Percentiles rank a stretch among this genome's conserved stretches.
Conservation (phyloP, 176 grass and related monocot species). For the Triticum urartu region DNA sequence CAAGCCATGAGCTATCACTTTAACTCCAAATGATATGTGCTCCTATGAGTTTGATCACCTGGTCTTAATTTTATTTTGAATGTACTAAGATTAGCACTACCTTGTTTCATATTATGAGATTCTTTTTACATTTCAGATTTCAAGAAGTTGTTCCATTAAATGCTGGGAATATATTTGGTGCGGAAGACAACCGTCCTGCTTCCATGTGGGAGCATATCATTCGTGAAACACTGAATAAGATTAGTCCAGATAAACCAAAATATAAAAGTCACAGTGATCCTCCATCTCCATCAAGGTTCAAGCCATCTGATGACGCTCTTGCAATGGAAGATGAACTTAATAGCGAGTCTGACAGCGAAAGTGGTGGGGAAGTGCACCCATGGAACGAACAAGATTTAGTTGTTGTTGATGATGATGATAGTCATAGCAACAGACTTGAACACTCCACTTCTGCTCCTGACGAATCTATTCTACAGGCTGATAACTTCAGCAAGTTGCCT, state of each 20-base stretch:
- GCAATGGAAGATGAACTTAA: slow-evolving; percentile 62
- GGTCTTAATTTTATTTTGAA: background rate
- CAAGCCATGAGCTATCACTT: background rate
- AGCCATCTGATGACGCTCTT: slow-evolving; percentile 67
- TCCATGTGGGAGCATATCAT: slow-evolving; percentile 78
- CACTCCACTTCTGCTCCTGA: background rate
- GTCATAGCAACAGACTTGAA: slow-evolving; percentile 16
- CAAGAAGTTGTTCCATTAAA: slow-evolving; percentile 99
- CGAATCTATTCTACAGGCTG: slow-evolving; percentile 32
- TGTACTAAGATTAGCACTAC: background rate
- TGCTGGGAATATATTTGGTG: slow-evolving; percentile 95
- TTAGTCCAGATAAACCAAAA: slow-evolving; percentile 69
- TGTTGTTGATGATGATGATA: slow-evolving; percentile 32
- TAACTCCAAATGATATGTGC: background rate
- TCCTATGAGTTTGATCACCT: slow-evolving; percentile 10
- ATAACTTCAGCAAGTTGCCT: slow-evolving; percentile 30
- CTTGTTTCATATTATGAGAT: slow-evolving; percentile 17
- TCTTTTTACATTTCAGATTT: slow-evolving; percentile 53
- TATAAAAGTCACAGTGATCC: slow-evolving; percentile 89
- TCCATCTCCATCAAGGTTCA: slow-evolving; percentile 90
- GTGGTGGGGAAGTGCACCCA: slow-evolving; percentile 60
- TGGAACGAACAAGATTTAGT: slow-evolving; percentile 43
- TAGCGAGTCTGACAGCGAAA: slow-evolving; percentile 69
- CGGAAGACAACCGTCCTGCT: slow-evolving; percentile 81
- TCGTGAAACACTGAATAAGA: slow-evolving; percentile 86